These are phyloP conservation scores for Pythium rhizo-oryzae DNA, from an alignment of 352 stramenopile species.

Conservation along the genomic window DNA sequence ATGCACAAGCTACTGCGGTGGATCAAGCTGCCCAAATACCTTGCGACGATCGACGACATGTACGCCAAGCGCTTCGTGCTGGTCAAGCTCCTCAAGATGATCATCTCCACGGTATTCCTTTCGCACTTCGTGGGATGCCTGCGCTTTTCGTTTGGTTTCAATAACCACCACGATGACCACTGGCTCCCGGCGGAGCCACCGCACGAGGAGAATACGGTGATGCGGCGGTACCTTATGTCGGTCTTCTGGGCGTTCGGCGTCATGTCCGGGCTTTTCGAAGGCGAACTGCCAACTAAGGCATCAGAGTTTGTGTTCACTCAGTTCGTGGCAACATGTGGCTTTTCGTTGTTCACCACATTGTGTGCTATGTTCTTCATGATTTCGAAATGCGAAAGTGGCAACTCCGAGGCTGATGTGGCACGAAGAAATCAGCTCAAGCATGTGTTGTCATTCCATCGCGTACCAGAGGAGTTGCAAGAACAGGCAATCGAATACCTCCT, in stretches of 20 bases:
- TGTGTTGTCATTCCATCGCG: conserved; percentile 65
- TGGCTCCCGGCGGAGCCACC: conserved; percentile 47
- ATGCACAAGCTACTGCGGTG: conserved; percentile 52
- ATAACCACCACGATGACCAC: conserved; percentile 43
- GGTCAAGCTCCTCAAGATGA: conserved; percentile 39
- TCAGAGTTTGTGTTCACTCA: conserved; percentile 69
- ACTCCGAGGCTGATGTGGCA: conserved; percentile 56
- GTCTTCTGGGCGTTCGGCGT: conserved; percentile 74
- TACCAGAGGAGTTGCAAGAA: conserved; percentile 54
- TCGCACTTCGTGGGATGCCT: conserved; percentile 64
- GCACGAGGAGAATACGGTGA: conserved; percentile 28
- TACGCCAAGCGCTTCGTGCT: conserved; percentile 67
- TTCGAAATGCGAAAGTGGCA: conserved; percentile 76
- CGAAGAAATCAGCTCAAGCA: conserved; percentile 78
- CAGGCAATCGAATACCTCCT: conserved; percentile 72
- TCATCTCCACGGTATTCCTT: conserved; percentile 52
- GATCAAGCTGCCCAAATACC: conserved; percentile 43
- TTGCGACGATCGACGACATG: conserved; percentile 57
- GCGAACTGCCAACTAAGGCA: conserved; percentile 50
- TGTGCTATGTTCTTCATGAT: conserved; percentile 82
- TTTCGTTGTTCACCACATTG: conserved; percentile 70
- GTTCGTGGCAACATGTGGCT: conserved; percentile 62
- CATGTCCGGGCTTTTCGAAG: conserved; percentile 71
- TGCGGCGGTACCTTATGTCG: conserved; percentile 47
- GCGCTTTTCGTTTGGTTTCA: conserved; percentile 63